Evolutionary conservation across 768 basidiomycete genomes (phyloP).

Genomic region (Serpula lacrymans): DNA sequence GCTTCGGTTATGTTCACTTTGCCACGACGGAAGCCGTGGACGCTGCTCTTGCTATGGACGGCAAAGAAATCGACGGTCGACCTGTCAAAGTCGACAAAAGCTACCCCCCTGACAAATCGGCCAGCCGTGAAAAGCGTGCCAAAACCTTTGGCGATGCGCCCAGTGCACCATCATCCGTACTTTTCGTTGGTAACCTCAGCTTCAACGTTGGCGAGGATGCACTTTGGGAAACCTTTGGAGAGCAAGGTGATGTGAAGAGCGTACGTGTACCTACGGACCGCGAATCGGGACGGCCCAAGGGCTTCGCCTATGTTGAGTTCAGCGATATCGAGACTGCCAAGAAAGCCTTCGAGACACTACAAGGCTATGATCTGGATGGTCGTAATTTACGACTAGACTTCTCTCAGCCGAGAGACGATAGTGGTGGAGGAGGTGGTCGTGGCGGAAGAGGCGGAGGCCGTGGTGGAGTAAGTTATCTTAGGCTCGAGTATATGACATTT

Average conservation of each 20-base stretch:
- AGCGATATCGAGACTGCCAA: conserved; percentile 74
- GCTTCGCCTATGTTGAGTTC: conserved; percentile 97
- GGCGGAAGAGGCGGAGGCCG: conserved; percentile 32
- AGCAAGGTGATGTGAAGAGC: conserved; percentile 79
- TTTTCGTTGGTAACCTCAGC: conserved; percentile 91
- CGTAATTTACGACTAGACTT: conserved; percentile 80
- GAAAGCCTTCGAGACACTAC: conserved; percentile 69
- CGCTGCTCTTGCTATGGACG: conserved; percentile 77
- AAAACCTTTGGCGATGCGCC: conserved; percentile 72
- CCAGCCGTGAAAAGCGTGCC: conserved; percentile 65
- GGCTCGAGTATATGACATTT: too few relatives aligned
- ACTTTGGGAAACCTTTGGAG: conserved; percentile 88
- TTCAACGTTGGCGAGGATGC: conserved; percentile 77
- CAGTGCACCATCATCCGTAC: conserved; percentile 63
- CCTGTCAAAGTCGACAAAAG: conserved; percentile 83
- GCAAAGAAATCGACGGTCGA: conserved; percentile 91
- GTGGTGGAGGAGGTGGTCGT: conserved; percentile 46
- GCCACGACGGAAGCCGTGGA: conserved; percentile 66
- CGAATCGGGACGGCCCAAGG: conserved; percentile 87
- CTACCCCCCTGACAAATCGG: conserved; percentile 52
- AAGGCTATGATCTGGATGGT: conserved; percentile 77
- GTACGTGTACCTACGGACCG: conserved; percentile 92
- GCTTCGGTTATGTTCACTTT: conserved; percentile 84
- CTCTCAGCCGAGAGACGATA: conserved; percentile 73
- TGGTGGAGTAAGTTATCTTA: too few relatives aligned